A percentile compares a stretch with the other conserved stretches of the same genome.
Evolutionary conservation across 495 filamentous ascomycete genomes (phyloP).

Genomic region (Aspergillus mulundensis): DNA sequence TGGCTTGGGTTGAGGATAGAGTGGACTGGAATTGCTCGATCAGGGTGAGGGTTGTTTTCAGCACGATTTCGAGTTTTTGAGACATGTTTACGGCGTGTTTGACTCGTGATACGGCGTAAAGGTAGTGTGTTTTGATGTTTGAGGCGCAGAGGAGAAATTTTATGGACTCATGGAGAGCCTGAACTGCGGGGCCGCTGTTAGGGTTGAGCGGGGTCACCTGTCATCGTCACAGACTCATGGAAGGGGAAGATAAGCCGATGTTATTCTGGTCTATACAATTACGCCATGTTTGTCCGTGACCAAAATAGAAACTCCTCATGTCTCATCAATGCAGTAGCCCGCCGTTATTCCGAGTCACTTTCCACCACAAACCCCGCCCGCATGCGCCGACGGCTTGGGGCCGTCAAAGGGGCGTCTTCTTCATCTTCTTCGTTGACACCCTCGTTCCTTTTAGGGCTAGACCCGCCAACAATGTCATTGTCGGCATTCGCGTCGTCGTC

Average conservation of each 20-base stretch:
- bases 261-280: too few species aligned
- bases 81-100: slow-evolving; percentile 29
- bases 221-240: too few species aligned
- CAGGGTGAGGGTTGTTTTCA: slow-evolving; percentile 32
- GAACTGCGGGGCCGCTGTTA: slow-evolving; percentile 35
- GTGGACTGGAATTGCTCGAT: slow-evolving; percentile 34
- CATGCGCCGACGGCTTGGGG: slow-evolving; percentile 32
- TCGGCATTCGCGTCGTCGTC: slow-evolving; percentile 11
- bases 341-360: slow-evolving; percentile 45
- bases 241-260: too few species aligned
- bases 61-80: slow-evolving; percentile 27
- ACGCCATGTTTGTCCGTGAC: background rate
- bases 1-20: slow-evolving; percentile 2
- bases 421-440: slow-evolving; percentile 22
- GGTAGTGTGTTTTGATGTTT: background rate
- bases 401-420: slow-evolving; percentile 32
- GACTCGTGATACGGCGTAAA: background rate
- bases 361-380: slow-evolving; percentile 48
- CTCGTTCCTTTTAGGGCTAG: slow-evolving; percentile 5
- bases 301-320: slow-evolving; percentile 29
- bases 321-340: slow-evolving; percentile 20
- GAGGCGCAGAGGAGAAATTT: slow-evolving; percentile 24
- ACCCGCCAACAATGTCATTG: slow-evolving; percentile 8
- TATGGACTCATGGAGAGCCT: slow-evolving; percentile 10
- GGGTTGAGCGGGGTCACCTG: slow-evolving; percentile 36